Evolutionary conservation across 2,329 filamentous ascomycete species (phyloP), one percentile per base, ranked within the genome.

Genomic region (Samsoniella hepiali): DNA sequence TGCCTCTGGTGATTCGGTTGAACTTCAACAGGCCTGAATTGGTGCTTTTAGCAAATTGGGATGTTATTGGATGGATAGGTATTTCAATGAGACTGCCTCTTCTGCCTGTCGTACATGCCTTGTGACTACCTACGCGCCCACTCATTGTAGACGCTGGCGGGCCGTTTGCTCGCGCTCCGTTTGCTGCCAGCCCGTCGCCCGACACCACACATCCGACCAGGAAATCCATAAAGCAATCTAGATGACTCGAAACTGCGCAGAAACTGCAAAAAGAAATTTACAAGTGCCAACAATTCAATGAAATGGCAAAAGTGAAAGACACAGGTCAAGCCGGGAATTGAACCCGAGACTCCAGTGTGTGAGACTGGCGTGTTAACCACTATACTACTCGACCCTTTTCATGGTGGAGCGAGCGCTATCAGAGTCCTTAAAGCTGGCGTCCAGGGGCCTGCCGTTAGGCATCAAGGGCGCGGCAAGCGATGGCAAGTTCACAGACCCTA

Each of bases 291-390:
- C 27, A 47, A 9, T 8, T 22, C 10, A 22, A 29, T 7, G 5
- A 15, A 27, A 11, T 2, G 22, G 51, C 51, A 38, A 55, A 55
- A 38, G 5, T 38, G 13, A 9, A 47, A 34, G n/a, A 27, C 40
- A 40, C 32, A 62, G 60, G 60, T 62, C 60, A 62, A 62, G 44
- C 60, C 60, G 65, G 65, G 66, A 66, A 68, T 67, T 65, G 66
- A 67, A 68, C 66, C 66, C 66, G 66, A 64, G 65, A 62, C 66
- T 68, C 65, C 65, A 64, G 65, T 56, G 38, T 65, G 66, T 68
- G 66, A 68, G 64, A 65, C 63, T 64, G 64, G 59, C 64, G 66
- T 65, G 65, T 67, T 68, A 68, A 63, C 66, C 66, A 67, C 65
- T 68, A 65, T 64, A 65, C 66, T 63, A 68, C 63, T 65, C 63